Evolutionary conservation across 2,329 filamentous ascomycete species (phyloP), one percentile per base, ranked within the genome.

Genomic region (Fusarium sp.): DNA sequence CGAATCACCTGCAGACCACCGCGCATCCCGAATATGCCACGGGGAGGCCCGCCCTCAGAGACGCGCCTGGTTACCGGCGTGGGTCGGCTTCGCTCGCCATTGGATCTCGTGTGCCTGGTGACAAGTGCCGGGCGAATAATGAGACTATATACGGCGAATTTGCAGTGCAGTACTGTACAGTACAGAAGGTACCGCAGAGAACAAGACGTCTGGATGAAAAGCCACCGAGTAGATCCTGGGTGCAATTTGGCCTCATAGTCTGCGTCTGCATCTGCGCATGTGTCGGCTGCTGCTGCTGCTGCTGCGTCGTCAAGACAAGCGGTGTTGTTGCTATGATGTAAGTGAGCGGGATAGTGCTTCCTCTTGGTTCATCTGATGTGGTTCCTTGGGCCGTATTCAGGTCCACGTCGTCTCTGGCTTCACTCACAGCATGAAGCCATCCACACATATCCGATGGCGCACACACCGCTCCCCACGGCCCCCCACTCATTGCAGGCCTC

Each of bases 391-490:
- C 74, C 42, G 58, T 56, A 42, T 58, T 27, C 27, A 54, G 66
- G 65, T 52, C 75, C 62, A 66, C 70, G 71, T 76, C 72, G 62
- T 60, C 65, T 42, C 60, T 63, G 66, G 59, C 50, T 61, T 69
- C 58, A 65, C 40, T 63, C 70, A 69, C 60, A 60, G 63, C 45
- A 70, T 76, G 68, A 76, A 64, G 73, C 74, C 65, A 76, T 74
- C 66, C 74, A 74, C 54, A 77, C 70, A 74, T 64, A 69, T 69
- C 58, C 29, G 29, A 68, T 61, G 31, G 54, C 63, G 58, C 47
- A 73, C 71, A 77, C 76, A 78, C 76, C 76, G 76, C 76, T 77
- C 74, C 74, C 73, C 76, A 77, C 74, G 76, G 45, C 54, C 71
- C 74, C 76, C 76, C 74, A 76, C 73, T 68, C 62, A 56, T 61